These are phyloP conservation scores for Chytridium lagenaria DNA, from an alignment of 371 early-diverging fungal species.

Conservation along the genomic window DNA sequence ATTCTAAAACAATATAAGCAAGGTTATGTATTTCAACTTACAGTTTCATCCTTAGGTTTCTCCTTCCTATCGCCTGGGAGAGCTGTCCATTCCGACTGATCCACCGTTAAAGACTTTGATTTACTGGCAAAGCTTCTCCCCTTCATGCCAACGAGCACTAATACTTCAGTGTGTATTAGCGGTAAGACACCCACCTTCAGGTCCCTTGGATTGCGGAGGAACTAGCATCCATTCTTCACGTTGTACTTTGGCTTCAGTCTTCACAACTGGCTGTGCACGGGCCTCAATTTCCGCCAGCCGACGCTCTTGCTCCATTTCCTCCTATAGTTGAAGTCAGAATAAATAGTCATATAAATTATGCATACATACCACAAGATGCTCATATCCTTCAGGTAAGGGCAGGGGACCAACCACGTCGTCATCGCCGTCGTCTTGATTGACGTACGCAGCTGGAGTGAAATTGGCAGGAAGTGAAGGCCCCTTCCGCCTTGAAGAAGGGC, in stretches of 20 bases:
- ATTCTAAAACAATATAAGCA: neutral
- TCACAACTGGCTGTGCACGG: constrained; percentile 1
- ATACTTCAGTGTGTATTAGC: too few relatives aligned
- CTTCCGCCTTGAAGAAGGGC: constrained; percentile 14
- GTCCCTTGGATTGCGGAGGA: constrained; percentile 36
- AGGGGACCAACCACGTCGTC: constrained; percentile 38
- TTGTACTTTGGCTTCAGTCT: neutral
- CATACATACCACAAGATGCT: constrained; percentile 14
- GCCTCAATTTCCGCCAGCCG: constrained; percentile 31
- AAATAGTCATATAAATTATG: neutral
- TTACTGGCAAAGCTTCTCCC: constrained; percentile 35
- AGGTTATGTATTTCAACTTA: neutral
- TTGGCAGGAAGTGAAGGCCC: neutral
- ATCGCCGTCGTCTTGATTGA: constrained; percentile 10
- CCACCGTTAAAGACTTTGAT: constrained; percentile 24
- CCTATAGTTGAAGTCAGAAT: neutral
- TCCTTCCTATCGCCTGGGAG: constrained; percentile 37
- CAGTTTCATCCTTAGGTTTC: constrained; percentile 7
- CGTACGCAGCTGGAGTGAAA: neutral
- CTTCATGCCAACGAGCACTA: constrained; percentile 42
- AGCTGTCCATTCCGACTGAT: constrained; percentile 49
- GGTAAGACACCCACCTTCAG: too few relatives aligned
- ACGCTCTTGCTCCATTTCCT: constrained; percentile 25
- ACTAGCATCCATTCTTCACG: constrained; percentile 42
- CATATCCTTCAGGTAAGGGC: constrained; percentile 28